These are phyloP conservation scores for Agroathelia rolfsii DNA, from an alignment of 1,284 basidiomycete genomes.

Conservation along the genomic window DNA sequence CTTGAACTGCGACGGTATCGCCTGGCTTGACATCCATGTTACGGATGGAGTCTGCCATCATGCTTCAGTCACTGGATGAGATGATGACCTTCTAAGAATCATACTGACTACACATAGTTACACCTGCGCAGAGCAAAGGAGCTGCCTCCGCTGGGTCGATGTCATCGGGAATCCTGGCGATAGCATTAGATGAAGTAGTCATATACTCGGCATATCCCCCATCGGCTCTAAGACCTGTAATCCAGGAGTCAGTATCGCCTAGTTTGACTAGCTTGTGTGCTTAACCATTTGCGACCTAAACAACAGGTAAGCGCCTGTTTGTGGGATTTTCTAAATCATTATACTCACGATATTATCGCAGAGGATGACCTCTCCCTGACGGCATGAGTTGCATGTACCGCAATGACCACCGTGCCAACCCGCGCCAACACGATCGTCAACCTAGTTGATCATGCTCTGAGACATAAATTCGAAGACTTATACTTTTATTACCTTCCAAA, in stretches of 20 bases:
- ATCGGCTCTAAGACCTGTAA: slow-evolving; percentile 20
- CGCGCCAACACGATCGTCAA: slow-evolving; percentile 19
- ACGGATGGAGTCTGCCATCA: slow-evolving; percentile 20
- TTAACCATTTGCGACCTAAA: too few species aligned
- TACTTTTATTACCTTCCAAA: too few species aligned
- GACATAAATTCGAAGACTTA: too few species aligned
- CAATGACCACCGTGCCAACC: slow-evolving; percentile 20
- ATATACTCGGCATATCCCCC: slow-evolving; percentile 26
- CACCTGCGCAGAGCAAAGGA: too few species aligned
- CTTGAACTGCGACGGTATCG: slow-evolving; percentile 27
- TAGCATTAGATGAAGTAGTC: slow-evolving; percentile 23
- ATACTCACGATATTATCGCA: too few species aligned
- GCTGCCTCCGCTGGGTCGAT: too few species aligned
- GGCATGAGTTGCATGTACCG: slow-evolving; percentile 15
- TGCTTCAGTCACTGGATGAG: not conserved
- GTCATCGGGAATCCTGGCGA: slow-evolving; percentile 21
- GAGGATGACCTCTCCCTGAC: slow-evolving; percentile 14
- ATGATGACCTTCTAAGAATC: not conserved
- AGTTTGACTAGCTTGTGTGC: too few species aligned
- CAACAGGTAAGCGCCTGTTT: too few species aligned
- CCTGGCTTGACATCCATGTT: slow-evolving; percentile 19
- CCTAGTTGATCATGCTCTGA: too few species aligned
- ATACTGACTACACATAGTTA: slow-evolving; percentile 19
- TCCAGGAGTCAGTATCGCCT: too few species aligned
- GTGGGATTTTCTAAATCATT: too few species aligned